Base-by-base conservation (phyloP, 148 eudicot species). In the Camellia japonica region DNA sequence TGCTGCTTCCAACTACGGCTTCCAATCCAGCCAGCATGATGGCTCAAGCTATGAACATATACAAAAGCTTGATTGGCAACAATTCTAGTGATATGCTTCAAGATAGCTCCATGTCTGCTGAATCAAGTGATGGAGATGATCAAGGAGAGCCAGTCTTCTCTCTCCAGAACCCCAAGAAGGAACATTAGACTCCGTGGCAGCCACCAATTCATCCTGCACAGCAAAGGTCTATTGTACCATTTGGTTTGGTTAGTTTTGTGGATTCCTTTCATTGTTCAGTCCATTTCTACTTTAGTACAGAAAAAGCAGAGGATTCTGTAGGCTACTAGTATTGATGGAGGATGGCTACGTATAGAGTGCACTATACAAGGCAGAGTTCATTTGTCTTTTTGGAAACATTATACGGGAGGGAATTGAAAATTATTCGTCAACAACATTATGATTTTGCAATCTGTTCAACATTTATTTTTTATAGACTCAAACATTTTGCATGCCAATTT, bases 1-100 rank as follows among this genome's bases (percentile, higher is more conserved):
- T 96, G 82, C 67, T 93, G 81, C 93, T 96, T 72, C 98, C 99
- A 2, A 59, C 93, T 6, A 42, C 82, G 62, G 80, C 88, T 43
- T 78, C 87, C 6, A 83, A 92, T 68, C 91, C 93, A 64, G 84
- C 94, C 20, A 86, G 80, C 85, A 88, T 90, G 93, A 86, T 91
- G 77, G 87, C 89, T 75, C 83, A 83, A 75, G 94, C 93, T 70
- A 82, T 93, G 16, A 62, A 63, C 55, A 56, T 96, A 54, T 93
- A 92, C 86, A 92, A 93, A 82, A 89, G 81, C 62, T 66, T 91
- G 75, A 76, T 84, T 15, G 86, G 74, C 59, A 79, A 86, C 47
- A 52, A 72, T 66, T 68, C 81, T 18, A 6, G 83, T 30, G 61
- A 83, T 59, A 70, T 69, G 55, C 68, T 65, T 74, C 59, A 76